Evolutionary conservation across 1,284 basidiomycete species (phyloP).

Genomic region (Ustilago crameri): DNA sequence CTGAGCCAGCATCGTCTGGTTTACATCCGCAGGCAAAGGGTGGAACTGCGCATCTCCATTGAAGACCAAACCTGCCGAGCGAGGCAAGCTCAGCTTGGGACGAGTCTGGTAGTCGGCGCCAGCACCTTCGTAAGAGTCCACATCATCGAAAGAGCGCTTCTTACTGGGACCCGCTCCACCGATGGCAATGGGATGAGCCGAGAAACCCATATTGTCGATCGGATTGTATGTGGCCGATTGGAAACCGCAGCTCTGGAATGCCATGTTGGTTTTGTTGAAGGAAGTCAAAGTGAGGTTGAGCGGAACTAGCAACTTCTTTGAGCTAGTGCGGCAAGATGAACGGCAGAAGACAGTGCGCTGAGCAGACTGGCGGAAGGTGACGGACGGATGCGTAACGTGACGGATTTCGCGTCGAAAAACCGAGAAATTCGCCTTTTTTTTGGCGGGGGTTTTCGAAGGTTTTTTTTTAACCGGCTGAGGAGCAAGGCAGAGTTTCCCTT

Average conservation of each 20-base stretch:
- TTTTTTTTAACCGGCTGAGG: slow-evolving; percentile 3
- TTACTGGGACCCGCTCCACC: slow-evolving; percentile 4
- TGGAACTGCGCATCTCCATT: slow-evolving; percentile 50
- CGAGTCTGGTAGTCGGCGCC: slow-evolving; percentile 15
- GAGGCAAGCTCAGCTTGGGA: slow-evolving; percentile 37
- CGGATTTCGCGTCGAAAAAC: slow-evolving; percentile 11
- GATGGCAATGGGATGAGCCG: slow-evolving; percentile 4
- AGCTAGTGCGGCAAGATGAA: neutral
- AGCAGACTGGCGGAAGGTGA: neutral
- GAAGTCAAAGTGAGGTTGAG: neutral
- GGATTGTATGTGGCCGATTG: slow-evolving; percentile 22
- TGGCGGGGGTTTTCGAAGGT: too few species aligned
- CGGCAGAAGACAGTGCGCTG: neutral
- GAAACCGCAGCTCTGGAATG: slow-evolving; percentile 38
- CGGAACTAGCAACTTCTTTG: neutral
- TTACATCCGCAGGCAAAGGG: slow-evolving; percentile 49
- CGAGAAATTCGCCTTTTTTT: slow-evolving; percentile 14
- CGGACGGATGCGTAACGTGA: slow-evolving; percentile 31
- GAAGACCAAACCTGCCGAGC: slow-evolving; percentile 27
- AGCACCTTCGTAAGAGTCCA: slow-evolving; percentile 13
- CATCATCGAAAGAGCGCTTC: slow-evolving; percentile 40
- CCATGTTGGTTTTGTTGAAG: slow-evolving; percentile 11
- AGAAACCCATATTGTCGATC: slow-evolving; percentile 37
- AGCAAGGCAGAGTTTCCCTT: slow-evolving; percentile 2
- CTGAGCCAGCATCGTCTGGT: slow-evolving; percentile 49